phyloP scores from a whole-genome alignment of 2,329 filamentous ascomycete species.

The Xylariaceae sp. region DNA sequence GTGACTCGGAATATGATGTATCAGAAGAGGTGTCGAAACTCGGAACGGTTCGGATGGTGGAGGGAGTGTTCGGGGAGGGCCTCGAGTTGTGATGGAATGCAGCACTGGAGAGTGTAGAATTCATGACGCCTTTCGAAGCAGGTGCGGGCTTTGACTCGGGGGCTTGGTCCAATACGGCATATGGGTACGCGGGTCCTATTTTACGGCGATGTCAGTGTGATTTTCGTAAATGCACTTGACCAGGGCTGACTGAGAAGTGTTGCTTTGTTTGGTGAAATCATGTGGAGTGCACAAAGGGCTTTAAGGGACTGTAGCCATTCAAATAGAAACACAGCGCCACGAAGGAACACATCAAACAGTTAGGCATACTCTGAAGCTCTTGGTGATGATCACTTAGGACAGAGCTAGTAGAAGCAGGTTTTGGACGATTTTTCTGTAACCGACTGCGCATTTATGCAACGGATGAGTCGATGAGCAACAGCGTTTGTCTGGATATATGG shows the following conservation, averaged over 20 bases:
- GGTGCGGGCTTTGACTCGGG: conserved; percentile 19
- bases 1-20: conserved; percentile 35
- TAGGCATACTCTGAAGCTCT: conserved; percentile 26
- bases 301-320: background rate
- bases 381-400: conserved; percentile 10
- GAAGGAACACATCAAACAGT: conserved; percentile 6
- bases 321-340: background rate
- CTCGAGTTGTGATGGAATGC: conserved; percentile 17
- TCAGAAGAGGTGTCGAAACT: conserved; percentile 49
- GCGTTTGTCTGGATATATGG: background rate
- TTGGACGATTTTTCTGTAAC: conserved; percentile 25
- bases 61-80: conserved; percentile 34
- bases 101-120: conserved; percentile 20
- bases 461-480: background rate
- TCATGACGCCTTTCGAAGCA: conserved; percentile 20
- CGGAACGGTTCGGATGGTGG: conserved; percentile 52
- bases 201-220: conserved; percentile 17
- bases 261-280: conserved; percentile 16
- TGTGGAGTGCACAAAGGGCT: conserved; percentile 6
- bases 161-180: conserved; percentile 20
- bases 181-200: conserved; percentile 17
- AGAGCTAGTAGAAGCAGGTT: conserved; percentile 2
- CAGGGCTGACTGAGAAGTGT: conserved; percentile 6
- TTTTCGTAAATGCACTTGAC: conserved; percentile 5
- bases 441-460: conserved; percentile 30